Evolutionary conservation across 495 filamentous ascomycete species (phyloP).

Genomic region (Filosporella fistucella): DNA sequence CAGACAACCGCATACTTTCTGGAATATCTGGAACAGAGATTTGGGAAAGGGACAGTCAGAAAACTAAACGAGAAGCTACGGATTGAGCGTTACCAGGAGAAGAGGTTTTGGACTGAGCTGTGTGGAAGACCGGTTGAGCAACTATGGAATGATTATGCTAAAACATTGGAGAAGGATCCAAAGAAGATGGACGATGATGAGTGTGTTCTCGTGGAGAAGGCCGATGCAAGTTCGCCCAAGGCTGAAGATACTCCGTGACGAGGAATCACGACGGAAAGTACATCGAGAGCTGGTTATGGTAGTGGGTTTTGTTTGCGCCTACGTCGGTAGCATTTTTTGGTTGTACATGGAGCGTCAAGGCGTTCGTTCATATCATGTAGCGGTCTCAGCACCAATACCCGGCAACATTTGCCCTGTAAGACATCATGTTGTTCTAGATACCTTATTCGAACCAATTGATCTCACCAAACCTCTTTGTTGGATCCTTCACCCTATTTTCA

Average conservation of each 20-base stretch:
- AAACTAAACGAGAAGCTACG: constrained; percentile 69
- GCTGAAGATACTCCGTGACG: not conserved
- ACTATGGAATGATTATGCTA: constrained; percentile 70
- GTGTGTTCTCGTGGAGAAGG: constrained; percentile 23
- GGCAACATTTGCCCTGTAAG: too few relatives aligned
- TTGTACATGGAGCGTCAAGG: too few relatives aligned
- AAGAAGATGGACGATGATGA: constrained; percentile 24
- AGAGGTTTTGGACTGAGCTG: constrained; percentile 66
- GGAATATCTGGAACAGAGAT: constrained; percentile 61
- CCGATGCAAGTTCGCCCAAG: constrained; percentile 15
- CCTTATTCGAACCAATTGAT: too few relatives aligned
- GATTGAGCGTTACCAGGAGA: constrained; percentile 49
- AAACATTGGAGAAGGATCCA: constrained; percentile 22
- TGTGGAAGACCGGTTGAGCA: constrained; percentile 60
- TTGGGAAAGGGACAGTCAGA: constrained; percentile 67
- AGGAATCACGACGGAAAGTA: too few relatives aligned
- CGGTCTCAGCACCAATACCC: too few relatives aligned
- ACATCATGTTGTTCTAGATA: too few relatives aligned
- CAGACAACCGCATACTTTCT: constrained; percentile 91
- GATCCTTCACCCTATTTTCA: too few relatives aligned
- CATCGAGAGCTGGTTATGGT: too few relatives aligned
- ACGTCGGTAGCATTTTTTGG: too few relatives aligned
- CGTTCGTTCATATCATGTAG: too few relatives aligned
- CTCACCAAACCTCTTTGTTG: too few relatives aligned
- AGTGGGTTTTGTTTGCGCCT: too few relatives aligned